Percentiles rank a stretch among this genome's conserved stretches.
phyloP scores from a whole-genome alignment of 164 flowering plant genomes.

The Vitis amurensis region DNA sequence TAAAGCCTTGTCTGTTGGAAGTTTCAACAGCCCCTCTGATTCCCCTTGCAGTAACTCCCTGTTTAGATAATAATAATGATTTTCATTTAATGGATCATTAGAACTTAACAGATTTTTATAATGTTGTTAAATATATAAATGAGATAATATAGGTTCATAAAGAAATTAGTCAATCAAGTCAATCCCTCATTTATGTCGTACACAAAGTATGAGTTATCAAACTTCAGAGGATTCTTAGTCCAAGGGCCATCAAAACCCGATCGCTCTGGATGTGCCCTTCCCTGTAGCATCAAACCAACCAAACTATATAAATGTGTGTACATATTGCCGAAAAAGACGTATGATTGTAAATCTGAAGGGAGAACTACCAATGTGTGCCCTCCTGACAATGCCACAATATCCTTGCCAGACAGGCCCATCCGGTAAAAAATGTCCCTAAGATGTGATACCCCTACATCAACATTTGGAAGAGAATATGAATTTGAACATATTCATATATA shows the following conservation, averaged over 20 bases:
- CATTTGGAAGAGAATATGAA: not conserved
- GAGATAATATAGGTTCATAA: not conserved
- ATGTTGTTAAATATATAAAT: not conserved
- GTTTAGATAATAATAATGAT: not conserved
- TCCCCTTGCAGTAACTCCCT: slow-evolving; percentile 55
- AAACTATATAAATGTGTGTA: not conserved
- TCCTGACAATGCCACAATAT: slow-evolving; percentile 90
- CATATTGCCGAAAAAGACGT: not conserved
- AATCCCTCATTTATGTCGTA: slow-evolving; percentile 29
- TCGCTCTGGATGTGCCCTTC: slow-evolving; percentile 79
- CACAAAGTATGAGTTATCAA: slow-evolving; percentile 81
- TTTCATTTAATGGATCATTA: not conserved
- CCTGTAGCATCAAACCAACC: slow-evolving; percentile 37
- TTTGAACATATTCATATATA: too few relatives aligned
- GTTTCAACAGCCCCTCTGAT: slow-evolving; percentile 48
- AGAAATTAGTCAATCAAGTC: not conserved
- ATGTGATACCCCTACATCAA: slow-evolving; percentile 65
- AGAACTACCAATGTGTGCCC: slow-evolving; percentile 77
- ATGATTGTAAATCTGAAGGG: not conserved
- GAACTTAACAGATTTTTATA: not conserved
- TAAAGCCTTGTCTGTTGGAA: slow-evolving; percentile 57
- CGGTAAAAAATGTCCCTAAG: slow-evolving; percentile 71
- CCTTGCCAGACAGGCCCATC: slow-evolving; percentile 93
- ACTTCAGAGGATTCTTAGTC: slow-evolving; percentile 74
- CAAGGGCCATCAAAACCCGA: slow-evolving; percentile 87